phyloP scores from a whole-genome alignment of 2,329 filamentous ascomycete genomes.

The Sphaerulina musiva region DNA sequence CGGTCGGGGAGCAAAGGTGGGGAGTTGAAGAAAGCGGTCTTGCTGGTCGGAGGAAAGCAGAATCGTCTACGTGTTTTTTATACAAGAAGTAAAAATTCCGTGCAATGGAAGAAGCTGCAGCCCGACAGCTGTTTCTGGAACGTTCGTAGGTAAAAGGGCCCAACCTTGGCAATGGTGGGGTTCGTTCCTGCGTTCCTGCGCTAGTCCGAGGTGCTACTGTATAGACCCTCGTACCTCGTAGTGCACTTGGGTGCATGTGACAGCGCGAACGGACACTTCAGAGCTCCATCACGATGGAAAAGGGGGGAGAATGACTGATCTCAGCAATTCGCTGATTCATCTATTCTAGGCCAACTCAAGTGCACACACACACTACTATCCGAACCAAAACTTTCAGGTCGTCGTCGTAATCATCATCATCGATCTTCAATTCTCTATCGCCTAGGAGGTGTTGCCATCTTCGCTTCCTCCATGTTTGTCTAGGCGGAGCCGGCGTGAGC shows the following conservation, averaged over 20 bases:
- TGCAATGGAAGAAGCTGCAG: background rate
- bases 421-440: slow-evolving; percentile 1
- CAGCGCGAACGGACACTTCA: too few relatives aligned
- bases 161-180: background rate
- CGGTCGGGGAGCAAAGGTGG: background rate
- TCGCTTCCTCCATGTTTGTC: slow-evolving; percentile 1
- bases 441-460: background rate
- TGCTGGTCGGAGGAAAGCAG: too few relatives aligned
- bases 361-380: too few relatives aligned
- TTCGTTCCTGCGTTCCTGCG: slow-evolving; percentile 1
- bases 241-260: background rate
- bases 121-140: background rate
- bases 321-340: background rate
- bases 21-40: too few relatives aligned
- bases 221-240: background rate
- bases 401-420: background rate
- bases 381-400: background rate
- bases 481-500: slow-evolving; percentile 8
- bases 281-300: too few relatives aligned
- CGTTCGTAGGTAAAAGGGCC: too few relatives aligned
- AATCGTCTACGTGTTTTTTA: background rate
- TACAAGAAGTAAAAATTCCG: background rate
- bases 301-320: too few relatives aligned
- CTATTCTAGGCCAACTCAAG: background rate
- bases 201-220: background rate